A percentile compares a stretch with the other conserved stretches of the same genome.
phyloP scores from a whole-genome alignment of 371 early-diverging fungal species.

The Parasitella parasitica region DNA sequence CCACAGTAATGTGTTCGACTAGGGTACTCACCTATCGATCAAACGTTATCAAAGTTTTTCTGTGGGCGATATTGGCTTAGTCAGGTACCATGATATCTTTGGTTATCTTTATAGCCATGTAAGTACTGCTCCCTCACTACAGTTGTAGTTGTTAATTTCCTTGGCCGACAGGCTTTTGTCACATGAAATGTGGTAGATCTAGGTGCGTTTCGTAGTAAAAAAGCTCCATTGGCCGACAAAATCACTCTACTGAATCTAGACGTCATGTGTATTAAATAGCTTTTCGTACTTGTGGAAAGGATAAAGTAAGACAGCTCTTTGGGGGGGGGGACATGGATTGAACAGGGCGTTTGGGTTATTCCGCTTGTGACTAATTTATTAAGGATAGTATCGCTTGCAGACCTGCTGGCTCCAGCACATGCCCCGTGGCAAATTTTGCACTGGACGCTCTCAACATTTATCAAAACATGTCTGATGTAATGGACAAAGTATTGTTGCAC shows the following conservation, averaged over 20 bases:
- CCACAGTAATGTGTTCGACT: slow-evolving; percentile 74
- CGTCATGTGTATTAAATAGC: neutral
- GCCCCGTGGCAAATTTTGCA: no score
- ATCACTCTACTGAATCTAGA: slow-evolving; percentile 7
- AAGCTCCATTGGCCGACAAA: neutral
- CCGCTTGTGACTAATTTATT: neutral
- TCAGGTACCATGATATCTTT: slow-evolving; percentile 36
- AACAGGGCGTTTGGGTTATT: neutral
- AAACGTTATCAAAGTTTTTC: neutral
- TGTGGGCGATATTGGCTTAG: neutral
- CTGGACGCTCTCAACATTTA: no score
- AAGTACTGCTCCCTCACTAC: slow-evolving; percentile 16
- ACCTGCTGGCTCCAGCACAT: neutral
- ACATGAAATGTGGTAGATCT: neutral
- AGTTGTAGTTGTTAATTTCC: neutral
- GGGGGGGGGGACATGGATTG: slow-evolving; percentile 1
- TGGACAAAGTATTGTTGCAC: no score
- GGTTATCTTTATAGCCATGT: slow-evolving; percentile 39
- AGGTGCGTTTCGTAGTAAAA: neutral
- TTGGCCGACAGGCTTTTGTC: neutral
- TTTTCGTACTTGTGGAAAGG: neutral
- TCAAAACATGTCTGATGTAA: no score
- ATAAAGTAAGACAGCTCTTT: neutral
- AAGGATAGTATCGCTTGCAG: no score
- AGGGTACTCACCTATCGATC: slow-evolving; percentile 41